These are phyloP conservation scores for Starmera pachycereana DNA, from an alignment of 805 yeast genomes.

Conservation along the genomic window DNA sequence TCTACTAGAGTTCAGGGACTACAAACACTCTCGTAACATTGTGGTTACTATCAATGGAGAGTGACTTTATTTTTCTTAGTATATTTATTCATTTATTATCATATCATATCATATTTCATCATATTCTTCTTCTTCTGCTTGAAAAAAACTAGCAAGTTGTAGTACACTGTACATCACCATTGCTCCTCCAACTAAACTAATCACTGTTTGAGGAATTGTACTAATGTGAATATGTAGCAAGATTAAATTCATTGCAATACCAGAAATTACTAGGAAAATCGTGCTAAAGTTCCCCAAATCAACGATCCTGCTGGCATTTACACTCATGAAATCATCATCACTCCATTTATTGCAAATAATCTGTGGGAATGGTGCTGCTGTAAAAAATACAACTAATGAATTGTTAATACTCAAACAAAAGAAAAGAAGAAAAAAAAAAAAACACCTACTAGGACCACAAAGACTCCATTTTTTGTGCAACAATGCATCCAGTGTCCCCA, in stretches of 20 bases:
- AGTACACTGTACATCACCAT: slow-evolving; percentile 22
- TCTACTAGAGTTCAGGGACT: slow-evolving; percentile 60
- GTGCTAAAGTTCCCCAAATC: slow-evolving; percentile 65
- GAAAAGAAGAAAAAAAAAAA: background rate
- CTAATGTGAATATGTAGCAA: slow-evolving; percentile 57
- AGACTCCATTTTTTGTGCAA: slow-evolving; percentile 76
- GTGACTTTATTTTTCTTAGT: slow-evolving; percentile 7
- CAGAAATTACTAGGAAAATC: slow-evolving; percentile 54
- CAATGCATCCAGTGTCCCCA: slow-evolving; percentile 67
- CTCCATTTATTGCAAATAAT: slow-evolving; percentile 36
- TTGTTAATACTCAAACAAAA: slow-evolving; percentile 1
- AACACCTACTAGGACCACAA: slow-evolving; percentile 38
- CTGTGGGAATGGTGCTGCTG: slow-evolving; percentile 49
- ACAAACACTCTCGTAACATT: slow-evolving; percentile 51
- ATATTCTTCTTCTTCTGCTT: slow-evolving; percentile 28
- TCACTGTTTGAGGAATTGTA: slow-evolving; percentile 42
- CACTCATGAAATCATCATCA: slow-evolving; percentile 45
- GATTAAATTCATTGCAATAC: slow-evolving; percentile 48
- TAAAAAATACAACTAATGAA: slow-evolving; percentile 32
- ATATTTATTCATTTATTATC: background rate
- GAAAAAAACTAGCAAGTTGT: background rate
- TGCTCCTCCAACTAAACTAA: slow-evolving; percentile 60
- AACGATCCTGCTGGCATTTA: slow-evolving; percentile 32
- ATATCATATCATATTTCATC: slow-evolving; percentile 13
- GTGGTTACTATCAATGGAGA: slow-evolving; percentile 70